Percentiles rank a stretch among this genome's conserved stretches.
These are phyloP conservation scores for Pezizomycotina sp. DNA, from an alignment of 2,329 filamentous ascomycete species.

Conservation along the genomic window DNA sequence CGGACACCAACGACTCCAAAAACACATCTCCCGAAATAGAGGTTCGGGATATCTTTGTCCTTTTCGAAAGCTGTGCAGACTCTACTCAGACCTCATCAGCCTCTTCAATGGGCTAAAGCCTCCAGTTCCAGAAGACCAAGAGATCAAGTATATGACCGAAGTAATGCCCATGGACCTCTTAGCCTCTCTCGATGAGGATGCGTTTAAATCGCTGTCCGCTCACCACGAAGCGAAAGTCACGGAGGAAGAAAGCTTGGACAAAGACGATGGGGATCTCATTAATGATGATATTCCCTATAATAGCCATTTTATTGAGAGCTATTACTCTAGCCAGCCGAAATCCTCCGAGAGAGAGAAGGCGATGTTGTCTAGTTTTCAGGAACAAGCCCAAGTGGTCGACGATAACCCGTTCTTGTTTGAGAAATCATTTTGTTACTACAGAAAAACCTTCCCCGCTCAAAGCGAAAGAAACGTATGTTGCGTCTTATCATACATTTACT, in stretches of 20 bases:
- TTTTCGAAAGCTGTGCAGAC: constrained; percentile 90
- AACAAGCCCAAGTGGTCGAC: constrained; percentile 40
- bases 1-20: no score
- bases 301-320: constrained; percentile 39
- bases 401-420: constrained; percentile 52
- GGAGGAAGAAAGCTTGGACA: constrained; percentile 32
- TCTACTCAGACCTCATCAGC: constrained; percentile 72
- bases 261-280: constrained; percentile 30
- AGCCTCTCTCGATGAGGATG: constrained; percentile 75
- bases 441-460: no score
- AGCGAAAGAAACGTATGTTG: no score
- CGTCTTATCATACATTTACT: no score
- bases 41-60: no score
- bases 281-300: constrained; percentile 30
- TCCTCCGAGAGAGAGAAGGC: constrained; percentile 31
- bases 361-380: constrained; percentile 37
- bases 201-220: constrained; percentile 38
- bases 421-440: constrained; percentile 39
- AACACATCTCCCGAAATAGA: constrained; percentile 61
- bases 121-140: constrained; percentile 64
- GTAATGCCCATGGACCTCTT: constrained; percentile 78
- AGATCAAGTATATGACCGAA: constrained; percentile 72
- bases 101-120: constrained; percentile 67
- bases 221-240: constrained; percentile 26
- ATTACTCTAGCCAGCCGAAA: constrained; percentile 33